Evolutionary conservation across 495 filamentous ascomycete species (phyloP).

Genomic region (Trichoderma erinaceum): DNA sequence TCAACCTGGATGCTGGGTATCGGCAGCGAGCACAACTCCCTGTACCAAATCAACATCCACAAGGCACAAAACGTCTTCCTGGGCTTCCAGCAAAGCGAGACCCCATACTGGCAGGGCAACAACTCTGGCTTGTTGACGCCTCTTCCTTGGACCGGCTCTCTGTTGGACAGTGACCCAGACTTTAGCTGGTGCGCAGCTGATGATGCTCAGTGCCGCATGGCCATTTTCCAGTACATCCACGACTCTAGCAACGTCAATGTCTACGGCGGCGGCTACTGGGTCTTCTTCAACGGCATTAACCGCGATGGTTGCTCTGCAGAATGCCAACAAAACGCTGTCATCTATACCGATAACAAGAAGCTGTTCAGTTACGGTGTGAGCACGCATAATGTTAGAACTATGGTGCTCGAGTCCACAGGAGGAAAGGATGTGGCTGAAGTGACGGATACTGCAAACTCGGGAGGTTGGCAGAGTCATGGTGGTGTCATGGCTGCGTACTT

Average conservation of each 20-base stretch:
- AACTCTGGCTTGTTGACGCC: constrained; percentile 35
- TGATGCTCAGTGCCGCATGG: constrained; percentile 41
- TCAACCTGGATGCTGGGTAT: constrained; percentile 23
- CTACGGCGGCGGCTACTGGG: constrained; percentile 47
- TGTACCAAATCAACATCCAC: constrained; percentile 48
- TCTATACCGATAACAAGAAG: constrained; percentile 34
- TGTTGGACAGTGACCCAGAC: constrained; percentile 37
- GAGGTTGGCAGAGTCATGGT: constrained; percentile 15
- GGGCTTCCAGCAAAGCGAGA: constrained; percentile 41
- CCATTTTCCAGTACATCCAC: constrained; percentile 37
- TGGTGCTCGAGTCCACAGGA: constrained; percentile 32
- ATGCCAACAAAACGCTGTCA: constrained; percentile 40
- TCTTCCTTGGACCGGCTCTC: constrained; percentile 35
- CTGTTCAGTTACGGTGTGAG: constrained; percentile 42
- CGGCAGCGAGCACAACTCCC: constrained; percentile 32
- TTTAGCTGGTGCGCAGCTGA: constrained; percentile 40
- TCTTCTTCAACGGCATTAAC: constrained; percentile 41
- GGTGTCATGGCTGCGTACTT: constrained; percentile 19
- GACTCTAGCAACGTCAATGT: constrained; percentile 38
- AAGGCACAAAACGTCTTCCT: constrained; percentile 42
- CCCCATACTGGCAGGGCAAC: constrained; percentile 43
- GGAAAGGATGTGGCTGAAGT: background rate
- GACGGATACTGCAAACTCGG: constrained; percentile 16
- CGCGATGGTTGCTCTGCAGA: constrained; percentile 28
- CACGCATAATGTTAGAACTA: constrained; percentile 37